A percentile compares a stretch with the other conserved stretches of the same genome.
These are phyloP conservation scores for Neurospora cerealis DNA, from an alignment of 495 filamentous ascomycete genomes.

Conservation along the genomic window DNA sequence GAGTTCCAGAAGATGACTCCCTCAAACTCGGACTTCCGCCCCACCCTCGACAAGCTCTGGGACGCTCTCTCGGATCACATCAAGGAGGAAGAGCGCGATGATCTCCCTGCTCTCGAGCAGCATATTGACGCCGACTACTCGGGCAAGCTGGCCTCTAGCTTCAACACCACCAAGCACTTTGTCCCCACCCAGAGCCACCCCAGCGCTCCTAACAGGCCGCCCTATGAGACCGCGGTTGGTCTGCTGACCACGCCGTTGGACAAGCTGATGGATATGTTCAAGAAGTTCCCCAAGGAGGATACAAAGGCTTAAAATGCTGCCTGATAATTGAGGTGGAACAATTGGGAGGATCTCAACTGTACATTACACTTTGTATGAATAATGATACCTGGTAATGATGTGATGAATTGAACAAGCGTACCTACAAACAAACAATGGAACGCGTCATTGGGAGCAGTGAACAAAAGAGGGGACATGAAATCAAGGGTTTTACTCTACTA, in stretches of 20 bases:
- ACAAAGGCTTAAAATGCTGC: not conserved
- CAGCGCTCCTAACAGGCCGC: conserved; percentile 37
- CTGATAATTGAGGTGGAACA: not conserved
- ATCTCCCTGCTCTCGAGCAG: conserved; percentile 47
- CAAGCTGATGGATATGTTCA: conserved; percentile 38
- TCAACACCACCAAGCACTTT: conserved; percentile 51
- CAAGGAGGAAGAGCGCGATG: conserved; percentile 47
- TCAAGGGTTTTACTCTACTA: too few species aligned
- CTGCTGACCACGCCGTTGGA: conserved; percentile 44
- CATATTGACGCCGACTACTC: conserved; percentile 29
- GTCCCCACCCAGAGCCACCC: conserved; percentile 50
- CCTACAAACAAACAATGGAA: not conserved
- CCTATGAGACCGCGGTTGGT: conserved; percentile 40
- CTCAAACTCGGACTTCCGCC: conserved; percentile 36
- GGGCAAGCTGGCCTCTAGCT: conserved; percentile 37
- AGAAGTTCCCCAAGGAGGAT: conserved; percentile 30
- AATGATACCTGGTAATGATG: not conserved
- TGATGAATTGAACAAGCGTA: not conserved
- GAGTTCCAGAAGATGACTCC: conserved; percentile 48
- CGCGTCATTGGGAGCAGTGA: not conserved
- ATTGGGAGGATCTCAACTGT: not conserved
- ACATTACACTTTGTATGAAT: not conserved
- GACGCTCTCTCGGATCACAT: conserved; percentile 45
- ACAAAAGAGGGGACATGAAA: too few species aligned
- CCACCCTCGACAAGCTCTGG: conserved; percentile 45